Evolutionary conservation across 2,329 filamentous ascomycete species (phyloP).

Genomic region (Lasiodiplodia sp.): DNA sequence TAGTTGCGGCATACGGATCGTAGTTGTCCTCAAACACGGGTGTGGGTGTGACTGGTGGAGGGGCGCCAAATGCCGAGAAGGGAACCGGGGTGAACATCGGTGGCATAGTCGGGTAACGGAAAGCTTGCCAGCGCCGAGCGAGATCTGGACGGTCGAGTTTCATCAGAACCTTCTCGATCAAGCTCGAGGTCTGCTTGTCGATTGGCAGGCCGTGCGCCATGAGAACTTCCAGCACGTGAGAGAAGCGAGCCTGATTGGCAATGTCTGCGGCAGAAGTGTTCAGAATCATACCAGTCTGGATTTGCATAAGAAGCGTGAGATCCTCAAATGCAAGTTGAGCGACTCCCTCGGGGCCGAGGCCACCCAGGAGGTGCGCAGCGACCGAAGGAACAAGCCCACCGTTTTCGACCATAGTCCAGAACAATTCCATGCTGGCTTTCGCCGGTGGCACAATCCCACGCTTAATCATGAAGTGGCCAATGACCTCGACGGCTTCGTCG

Average conservation of each 20-base stretch:
- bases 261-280: conserved; percentile 58
- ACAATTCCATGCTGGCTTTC: conserved; percentile 64
- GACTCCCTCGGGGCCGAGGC: conserved; percentile 66
- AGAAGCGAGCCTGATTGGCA: conserved; percentile 66
- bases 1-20: conserved; percentile 88
- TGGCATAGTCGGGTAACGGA: conserved; percentile 57
- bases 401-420: conserved; percentile 72
- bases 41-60: conserved; percentile 60
- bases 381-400: conserved; percentile 66
- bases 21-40: conserved; percentile 79
- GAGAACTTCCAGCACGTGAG: conserved; percentile 67
- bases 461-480: conserved; percentile 64
- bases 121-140: conserved; percentile 65
- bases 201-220: conserved; percentile 60
- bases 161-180: conserved; percentile 66
- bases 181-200: conserved; percentile 61
- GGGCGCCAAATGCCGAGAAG: conserved; percentile 45
- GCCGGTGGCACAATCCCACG: conserved; percentile 59
- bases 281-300: conserved; percentile 62
- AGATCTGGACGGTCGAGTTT: conserved; percentile 60
- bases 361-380: conserved; percentile 66
- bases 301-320: conserved; percentile 66
- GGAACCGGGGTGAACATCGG: conserved; percentile 49
- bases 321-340: conserved; percentile 61
- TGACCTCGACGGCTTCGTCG: conserved; percentile 81